Base-by-base conservation (phyloP, 2,329 filamentous ascomycete species). In the Drechslerella dactyloides region DNA sequence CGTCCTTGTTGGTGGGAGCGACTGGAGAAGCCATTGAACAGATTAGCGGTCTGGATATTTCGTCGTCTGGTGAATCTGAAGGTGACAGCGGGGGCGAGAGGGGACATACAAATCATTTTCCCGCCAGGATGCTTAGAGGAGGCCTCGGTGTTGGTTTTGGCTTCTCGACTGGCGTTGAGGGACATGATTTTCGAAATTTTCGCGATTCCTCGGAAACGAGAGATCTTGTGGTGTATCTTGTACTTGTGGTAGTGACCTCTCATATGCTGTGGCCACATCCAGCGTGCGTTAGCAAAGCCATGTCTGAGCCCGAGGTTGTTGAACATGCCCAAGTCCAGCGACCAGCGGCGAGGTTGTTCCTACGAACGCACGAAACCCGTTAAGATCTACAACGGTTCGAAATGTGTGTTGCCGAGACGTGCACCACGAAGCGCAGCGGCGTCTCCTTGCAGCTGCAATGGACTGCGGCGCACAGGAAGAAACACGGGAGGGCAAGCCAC, bases 1-100 rank as follows among this genome's bases (percentile, higher is more conserved):
- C 86, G 10, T 91, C 91, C 79, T 90, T 86, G 59, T 59, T 58
- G 17, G 66, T 70, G 2, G 89, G 88, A 4, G 89, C 88, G 51
- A 70, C 66, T 70, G 44, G 15, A 27, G 51, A 7, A 52, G 44
- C 17, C 46, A 46, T 53, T 17, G 23, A 48, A 51, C 51, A 51
- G 66, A 59, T 73, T 53, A 55, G 65, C 69, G 52, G 42, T 40
- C 37, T 30, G 11, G 52, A 21, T 42, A 40, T 55, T 37, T 24
- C 8, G 27, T 33, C 27, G 3, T 33, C 27, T n/a, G n/a, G 27
- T 33, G 27, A 33, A 8, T 4, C 27, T 33, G 27, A 8, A 33
- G 8, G 8, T 4, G 8, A 54, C 30, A 21, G 6, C 24, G 44
- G n/a, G 10, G 33, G 2, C 27, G 42, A 74, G n/a, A 15, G 33